Conservation (phyloP, 2,329 filamentous ascomycete species). For the Penicillium sp. region DNA sequence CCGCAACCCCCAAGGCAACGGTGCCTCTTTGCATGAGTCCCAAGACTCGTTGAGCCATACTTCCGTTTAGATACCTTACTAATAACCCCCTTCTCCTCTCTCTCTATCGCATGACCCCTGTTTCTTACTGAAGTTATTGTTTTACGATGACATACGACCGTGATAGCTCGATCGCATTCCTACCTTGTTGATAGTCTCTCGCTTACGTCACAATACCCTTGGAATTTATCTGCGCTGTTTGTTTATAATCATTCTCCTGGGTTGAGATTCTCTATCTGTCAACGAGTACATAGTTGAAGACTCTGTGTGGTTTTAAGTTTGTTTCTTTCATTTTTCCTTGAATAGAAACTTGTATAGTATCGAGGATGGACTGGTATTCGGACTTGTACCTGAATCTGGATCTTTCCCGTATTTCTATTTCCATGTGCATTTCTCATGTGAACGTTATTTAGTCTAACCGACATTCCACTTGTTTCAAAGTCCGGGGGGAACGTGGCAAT, state of each 20-base stretch:
- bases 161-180: conserved; percentile 20
- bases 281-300: not conserved
- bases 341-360: not conserved
- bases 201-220: not conserved
- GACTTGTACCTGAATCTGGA: not conserved
- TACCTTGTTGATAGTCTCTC: conserved; percentile 2
- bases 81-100: not conserved
- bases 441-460: not conserved
- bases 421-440: not conserved
- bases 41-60: conserved; percentile 4
- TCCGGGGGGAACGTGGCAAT: not conserved
- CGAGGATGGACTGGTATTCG: not conserved
- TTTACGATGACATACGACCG: conserved; percentile 22
- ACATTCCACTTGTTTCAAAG: not conserved
- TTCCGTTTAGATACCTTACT: not conserved
- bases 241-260: not conserved
- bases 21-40: conserved; percentile 16
- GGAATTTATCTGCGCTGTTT: not conserved
- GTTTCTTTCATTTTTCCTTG: not conserved
- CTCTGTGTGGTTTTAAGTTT: not conserved
- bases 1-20: conserved; percentile 18
- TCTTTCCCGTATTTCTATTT: not conserved
- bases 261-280: not conserved
- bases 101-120: not conserved
- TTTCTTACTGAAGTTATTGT: not conserved